Conservation (phyloP, 768 basidiomycete genomes). For the Kwoniella pini region DNA sequence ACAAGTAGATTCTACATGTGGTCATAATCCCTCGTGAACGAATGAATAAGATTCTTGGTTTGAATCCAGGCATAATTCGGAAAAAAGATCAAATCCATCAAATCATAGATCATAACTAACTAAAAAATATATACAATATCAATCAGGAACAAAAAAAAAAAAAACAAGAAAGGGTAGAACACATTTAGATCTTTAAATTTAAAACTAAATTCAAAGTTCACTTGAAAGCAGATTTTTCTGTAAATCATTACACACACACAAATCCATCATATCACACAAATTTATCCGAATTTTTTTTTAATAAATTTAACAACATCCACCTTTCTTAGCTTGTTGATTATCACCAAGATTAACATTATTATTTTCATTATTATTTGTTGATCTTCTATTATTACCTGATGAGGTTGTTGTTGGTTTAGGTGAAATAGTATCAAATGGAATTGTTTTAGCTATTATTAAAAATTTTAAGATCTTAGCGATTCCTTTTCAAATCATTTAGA, state of each 20-base stretch:
- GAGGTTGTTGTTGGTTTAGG: conserved; percentile 69
- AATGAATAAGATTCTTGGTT: too few species aligned
- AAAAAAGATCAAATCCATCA: neutral
- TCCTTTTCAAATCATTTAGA: too few species aligned
- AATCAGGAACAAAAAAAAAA: neutral
- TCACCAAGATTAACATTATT: conserved; percentile 53
- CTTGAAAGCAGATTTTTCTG: too few species aligned
- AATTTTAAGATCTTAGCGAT: neutral
- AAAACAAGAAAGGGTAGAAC: too few species aligned
- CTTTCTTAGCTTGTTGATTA: conserved; percentile 49
- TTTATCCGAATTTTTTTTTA: too few species aligned
- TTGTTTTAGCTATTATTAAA: conserved; percentile 66
- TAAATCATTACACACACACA: too few species aligned
- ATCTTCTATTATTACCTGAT: conserved; percentile 46
- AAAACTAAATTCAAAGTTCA: neutral
- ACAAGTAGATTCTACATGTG: too few species aligned
- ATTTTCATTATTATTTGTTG: conserved; percentile 10
- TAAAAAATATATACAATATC: conserved; percentile 11
- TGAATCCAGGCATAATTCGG: too few species aligned
- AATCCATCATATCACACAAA: too few species aligned
- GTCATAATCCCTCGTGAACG: too few species aligned
- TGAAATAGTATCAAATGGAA: conserved; percentile 89
- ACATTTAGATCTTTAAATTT: too few species aligned
- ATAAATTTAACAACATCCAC: conserved; percentile 47
- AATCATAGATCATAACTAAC: conserved; percentile 9